phyloP scores from a whole-genome alignment of 2,329 filamentous ascomycete genomes.

The Shiraia bambusicola region DNA sequence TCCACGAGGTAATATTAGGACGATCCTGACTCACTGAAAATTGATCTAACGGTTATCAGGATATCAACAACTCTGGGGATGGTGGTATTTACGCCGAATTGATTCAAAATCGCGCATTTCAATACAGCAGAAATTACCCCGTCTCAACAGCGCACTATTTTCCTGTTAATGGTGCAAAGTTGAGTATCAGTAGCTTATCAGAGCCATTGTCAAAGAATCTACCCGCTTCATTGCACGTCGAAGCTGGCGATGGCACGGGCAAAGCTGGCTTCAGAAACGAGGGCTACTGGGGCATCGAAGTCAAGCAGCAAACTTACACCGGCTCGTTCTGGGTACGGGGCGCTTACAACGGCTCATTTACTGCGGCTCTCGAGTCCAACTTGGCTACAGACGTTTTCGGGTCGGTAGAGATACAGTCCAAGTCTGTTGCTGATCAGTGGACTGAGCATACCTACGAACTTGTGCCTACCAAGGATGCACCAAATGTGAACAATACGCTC shows the following conservation, averaged over 20 bases:
- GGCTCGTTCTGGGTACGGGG: slow-evolving; percentile 54
- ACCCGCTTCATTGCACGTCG: slow-evolving; percentile 47
- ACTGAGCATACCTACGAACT: slow-evolving; percentile 47
- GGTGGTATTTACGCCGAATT: slow-evolving; percentile 73
- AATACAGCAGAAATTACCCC: slow-evolving; percentile 45
- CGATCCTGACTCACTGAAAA: too few relatives aligned
- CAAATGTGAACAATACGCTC: slow-evolving; percentile 55
- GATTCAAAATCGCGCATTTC: slow-evolving; percentile 70
- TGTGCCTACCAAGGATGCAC: slow-evolving; percentile 39
- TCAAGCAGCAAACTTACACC: slow-evolving; percentile 51
- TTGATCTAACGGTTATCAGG: slow-evolving; percentile 14
- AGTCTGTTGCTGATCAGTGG: slow-evolving; percentile 40
- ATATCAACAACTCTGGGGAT: slow-evolving; percentile 68
- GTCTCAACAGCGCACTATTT: slow-evolving; percentile 33
- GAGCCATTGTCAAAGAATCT: slow-evolving; percentile 50
- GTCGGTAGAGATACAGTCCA: slow-evolving; percentile 29
- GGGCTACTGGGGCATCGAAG: slow-evolving; percentile 56
- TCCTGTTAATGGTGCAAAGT: slow-evolving; percentile 37
- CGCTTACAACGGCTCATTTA: slow-evolving; percentile 39
- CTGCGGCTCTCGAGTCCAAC: slow-evolving; percentile 44
- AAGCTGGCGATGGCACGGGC: slow-evolving; percentile 41
- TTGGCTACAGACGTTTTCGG: slow-evolving; percentile 48
- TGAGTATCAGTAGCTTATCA: slow-evolving; percentile 43
- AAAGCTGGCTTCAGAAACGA: slow-evolving; percentile 52
- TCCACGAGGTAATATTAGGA: slow-evolving; percentile 37